Conservation (phyloP, 345 rosid species). For the Citropsis articulata region DNA sequence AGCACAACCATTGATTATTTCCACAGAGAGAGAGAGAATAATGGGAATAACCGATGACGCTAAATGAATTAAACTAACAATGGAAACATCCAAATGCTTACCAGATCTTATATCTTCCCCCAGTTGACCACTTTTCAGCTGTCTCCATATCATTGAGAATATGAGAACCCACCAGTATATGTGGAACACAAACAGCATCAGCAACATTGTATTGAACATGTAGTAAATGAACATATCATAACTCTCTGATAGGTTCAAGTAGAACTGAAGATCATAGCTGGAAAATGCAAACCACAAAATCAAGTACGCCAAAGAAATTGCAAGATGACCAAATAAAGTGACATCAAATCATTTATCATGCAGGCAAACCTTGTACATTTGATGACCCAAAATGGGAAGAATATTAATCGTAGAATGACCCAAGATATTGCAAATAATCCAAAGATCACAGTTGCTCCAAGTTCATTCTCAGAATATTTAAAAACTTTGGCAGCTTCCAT, state of each 20-base stretch:
- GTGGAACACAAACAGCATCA: conserved; percentile 87
- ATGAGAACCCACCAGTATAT: conserved; percentile 98
- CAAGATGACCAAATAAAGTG: neutral
- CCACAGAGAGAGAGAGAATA: neutral
- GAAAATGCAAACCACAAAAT: conserved; percentile 16
- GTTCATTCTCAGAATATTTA: conserved; percentile 79
- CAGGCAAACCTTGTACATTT: conserved; percentile 60
- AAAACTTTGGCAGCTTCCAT: conserved; percentile 91
- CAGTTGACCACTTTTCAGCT: conserved; percentile 79
- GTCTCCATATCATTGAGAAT: conserved; percentile 76
- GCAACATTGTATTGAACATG: conserved; percentile 78
- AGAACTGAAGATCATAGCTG: conserved; percentile 52
- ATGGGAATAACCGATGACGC: neutral
- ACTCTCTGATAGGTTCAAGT: conserved; percentile 49
- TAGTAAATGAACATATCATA: conserved; percentile 51
- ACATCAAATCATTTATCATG: conserved; percentile 14
- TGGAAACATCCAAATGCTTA: conserved; percentile 30
- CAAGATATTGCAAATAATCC: conserved; percentile 90
- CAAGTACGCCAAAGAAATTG: conserved; percentile 16
- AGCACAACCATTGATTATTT: neutral
- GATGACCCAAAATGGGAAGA: conserved; percentile 95
- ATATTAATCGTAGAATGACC: conserved; percentile 78
- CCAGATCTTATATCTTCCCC: conserved; percentile 99
- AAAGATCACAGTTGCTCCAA: conserved; percentile 90
- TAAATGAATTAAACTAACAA: neutral